Evolutionary conservation across 2,329 filamentous ascomycete genomes (phyloP).

Genomic region (Kalaharituber pfeilii): DNA sequence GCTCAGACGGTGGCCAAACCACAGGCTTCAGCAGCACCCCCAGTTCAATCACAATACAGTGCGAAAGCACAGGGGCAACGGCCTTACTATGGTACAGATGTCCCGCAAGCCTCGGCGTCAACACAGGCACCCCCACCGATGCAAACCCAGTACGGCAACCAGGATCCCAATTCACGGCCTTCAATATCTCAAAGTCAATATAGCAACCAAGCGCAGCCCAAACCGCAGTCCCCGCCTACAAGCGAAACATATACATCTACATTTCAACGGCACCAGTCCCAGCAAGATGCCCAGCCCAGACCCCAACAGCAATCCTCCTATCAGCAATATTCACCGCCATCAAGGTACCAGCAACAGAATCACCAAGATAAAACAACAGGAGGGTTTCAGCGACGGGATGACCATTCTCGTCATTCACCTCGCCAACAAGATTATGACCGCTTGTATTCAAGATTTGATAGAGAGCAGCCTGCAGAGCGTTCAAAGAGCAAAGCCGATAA

Average conservation of each 20-base stretch:
- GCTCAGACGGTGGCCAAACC: too few relatives aligned
- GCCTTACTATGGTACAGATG: background rate
- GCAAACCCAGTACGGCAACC: background rate
- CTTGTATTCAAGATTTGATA: background rate
- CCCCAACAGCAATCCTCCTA: too few relatives aligned
- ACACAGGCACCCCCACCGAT: background rate
- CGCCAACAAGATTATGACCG: background rate
- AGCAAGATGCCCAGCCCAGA: too few relatives aligned
- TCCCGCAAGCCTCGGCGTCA: background rate
- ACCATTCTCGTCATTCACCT: background rate
- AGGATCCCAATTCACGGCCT: background rate
- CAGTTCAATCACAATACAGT: background rate
- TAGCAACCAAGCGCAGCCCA: background rate
- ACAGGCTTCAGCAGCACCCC: background rate
- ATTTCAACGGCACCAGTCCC: background rate
- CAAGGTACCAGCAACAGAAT: too few relatives aligned
- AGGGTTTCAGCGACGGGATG: background rate
- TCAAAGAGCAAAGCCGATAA: background rate
- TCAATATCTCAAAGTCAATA: background rate
- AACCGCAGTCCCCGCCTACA: background rate
- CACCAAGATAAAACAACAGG: background rate
- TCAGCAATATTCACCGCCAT: too few relatives aligned
- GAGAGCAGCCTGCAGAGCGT: background rate
- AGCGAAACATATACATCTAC: background rate
- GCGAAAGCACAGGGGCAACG: background rate